phyloP scores from a whole-genome alignment of 495 filamentous ascomycete species.

The Aspergillus nanangensis region DNA sequence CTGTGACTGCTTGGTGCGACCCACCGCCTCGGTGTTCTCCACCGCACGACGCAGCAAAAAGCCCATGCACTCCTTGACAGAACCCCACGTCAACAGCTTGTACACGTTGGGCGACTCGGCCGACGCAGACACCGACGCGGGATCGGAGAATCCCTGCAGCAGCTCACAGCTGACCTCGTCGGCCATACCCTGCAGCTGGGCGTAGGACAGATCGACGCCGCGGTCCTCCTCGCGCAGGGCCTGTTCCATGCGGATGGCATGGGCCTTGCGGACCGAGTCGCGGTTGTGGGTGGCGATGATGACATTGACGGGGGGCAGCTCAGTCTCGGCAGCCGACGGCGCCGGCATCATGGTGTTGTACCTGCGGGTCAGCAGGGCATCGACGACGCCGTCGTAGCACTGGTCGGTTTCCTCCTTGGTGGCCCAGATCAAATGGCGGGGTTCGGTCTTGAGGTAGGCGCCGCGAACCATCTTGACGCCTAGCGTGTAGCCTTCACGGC shows the following conservation, averaged over 20 bases:
- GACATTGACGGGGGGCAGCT: constrained; percentile 62
- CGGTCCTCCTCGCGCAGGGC: constrained; percentile 32
- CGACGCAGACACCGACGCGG: constrained; percentile 15
- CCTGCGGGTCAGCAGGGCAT: constrained; percentile 50
- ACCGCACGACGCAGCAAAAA: constrained; percentile 81
- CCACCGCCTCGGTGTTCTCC: constrained; percentile 88
- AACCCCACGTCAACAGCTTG: constrained; percentile 93
- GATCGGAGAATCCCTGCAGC: constrained; percentile 48
- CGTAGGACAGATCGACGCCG: constrained; percentile 68
- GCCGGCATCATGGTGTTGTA: constrained; percentile 50
- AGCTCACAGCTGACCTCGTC: constrained; percentile 88
- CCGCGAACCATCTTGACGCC: constrained; percentile 92
- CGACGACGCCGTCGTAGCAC: constrained; percentile 59
- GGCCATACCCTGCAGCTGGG: constrained; percentile 95
- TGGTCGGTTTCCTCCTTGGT: constrained; percentile 78
- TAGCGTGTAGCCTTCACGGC: constrained; percentile 66
- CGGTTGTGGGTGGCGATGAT: constrained; percentile 91
- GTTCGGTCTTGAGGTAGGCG: constrained; percentile 81
- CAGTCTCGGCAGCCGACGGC: constrained; percentile 18
- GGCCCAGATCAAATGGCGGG: constrained; percentile 70
- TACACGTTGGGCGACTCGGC: constrained; percentile 58
- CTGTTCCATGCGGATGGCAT: constrained; percentile 53
- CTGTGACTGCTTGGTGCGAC: constrained; percentile 68
- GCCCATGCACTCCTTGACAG: constrained; percentile 88
- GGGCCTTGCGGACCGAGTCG: constrained; percentile 70